These are phyloP conservation scores for Coprinopsis cinerea DNA, from an alignment of 768 basidiomycete genomes.

Conservation along the genomic window DNA sequence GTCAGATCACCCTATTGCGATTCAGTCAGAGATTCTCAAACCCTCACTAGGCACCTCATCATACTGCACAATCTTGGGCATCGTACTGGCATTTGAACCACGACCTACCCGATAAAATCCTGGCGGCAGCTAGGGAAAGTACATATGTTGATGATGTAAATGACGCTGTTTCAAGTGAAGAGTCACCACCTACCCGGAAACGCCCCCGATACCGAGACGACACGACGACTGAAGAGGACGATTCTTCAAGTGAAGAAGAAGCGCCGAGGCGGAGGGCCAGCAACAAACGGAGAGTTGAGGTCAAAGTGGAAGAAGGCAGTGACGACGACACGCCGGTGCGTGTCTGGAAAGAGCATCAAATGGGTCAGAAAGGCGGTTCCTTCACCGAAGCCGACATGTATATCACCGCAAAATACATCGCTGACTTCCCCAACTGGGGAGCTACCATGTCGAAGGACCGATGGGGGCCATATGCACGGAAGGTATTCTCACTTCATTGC, in stretches of 20 bases:
- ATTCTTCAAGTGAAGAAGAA: slow-evolving; percentile 19
- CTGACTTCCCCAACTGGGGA: slow-evolving; percentile 41
- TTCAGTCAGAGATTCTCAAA: neutral
- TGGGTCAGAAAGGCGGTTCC: slow-evolving; percentile 45
- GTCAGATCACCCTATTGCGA: slow-evolving; percentile 23
- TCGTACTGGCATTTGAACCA: slow-evolving; percentile 64
- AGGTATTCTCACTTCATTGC: slow-evolving; percentile 27
- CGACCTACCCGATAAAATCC: slow-evolving; percentile 61
- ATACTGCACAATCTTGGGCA: slow-evolving; percentile 55
- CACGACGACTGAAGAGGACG: slow-evolving; percentile 20
- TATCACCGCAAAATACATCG: slow-evolving; percentile 54
- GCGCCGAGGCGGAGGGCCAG: neutral
- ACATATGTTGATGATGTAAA: slow-evolving; percentile 19
- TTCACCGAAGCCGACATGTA: slow-evolving; percentile 62
- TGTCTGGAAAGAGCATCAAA: slow-evolving; percentile 36
- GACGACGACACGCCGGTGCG: slow-evolving; percentile 32
- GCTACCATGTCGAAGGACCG: slow-evolving; percentile 35
- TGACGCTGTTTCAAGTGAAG: slow-evolving; percentile 17
- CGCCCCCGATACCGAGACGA: slow-evolving; percentile 16
- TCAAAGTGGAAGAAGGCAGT: slow-evolving; percentile 22
- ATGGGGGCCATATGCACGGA: slow-evolving; percentile 50
- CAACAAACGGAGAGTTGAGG: neutral
- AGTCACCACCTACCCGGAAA: slow-evolving; percentile 10
- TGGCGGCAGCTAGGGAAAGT: slow-evolving; percentile 37
- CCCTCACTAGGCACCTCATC: slow-evolving; percentile 55